These are phyloP conservation scores for Pseudocercospora macadamiae DNA, from an alignment of 2,329 filamentous ascomycete genomes.

Conservation along the genomic window DNA sequence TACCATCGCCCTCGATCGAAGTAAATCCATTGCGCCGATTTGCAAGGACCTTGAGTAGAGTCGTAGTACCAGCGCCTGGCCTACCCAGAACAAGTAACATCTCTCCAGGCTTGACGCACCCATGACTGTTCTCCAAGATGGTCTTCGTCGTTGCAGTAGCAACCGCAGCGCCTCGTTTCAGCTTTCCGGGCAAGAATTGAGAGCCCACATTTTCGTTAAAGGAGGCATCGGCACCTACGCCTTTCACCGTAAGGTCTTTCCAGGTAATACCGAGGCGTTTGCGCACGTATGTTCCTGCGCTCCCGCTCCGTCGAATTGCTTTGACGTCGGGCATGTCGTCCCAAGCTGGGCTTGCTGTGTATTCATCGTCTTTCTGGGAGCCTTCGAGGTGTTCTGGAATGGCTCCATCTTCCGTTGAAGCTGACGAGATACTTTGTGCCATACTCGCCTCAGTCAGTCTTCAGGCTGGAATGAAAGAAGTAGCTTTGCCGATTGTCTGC, in stretches of 20 bases:
- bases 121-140: slow-evolving; percentile 62
- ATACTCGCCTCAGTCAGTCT: no score
- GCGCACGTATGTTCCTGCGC: not conserved
- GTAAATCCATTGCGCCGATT: slow-evolving; percentile 55
- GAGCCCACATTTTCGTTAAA: slow-evolving; percentile 62
- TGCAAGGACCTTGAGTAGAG: slow-evolving; percentile 69
- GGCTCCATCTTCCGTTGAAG: not conserved
- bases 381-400: not conserved
- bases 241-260: slow-evolving; percentile 66
- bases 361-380: not conserved
- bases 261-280: slow-evolving; percentile 66
- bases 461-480: no score
- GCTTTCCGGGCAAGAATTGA: slow-evolving; percentile 47
- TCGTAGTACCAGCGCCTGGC: slow-evolving; percentile 57
- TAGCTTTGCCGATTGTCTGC: no score
- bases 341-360: not conserved
- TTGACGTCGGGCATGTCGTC: not conserved
- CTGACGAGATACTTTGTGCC: not conserved
- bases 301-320: not conserved
- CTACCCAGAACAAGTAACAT: slow-evolving; percentile 35
- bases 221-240: slow-evolving; percentile 62
- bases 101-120: slow-evolving; percentile 66
- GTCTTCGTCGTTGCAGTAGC: slow-evolving; percentile 47
- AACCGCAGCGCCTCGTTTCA: not conserved
- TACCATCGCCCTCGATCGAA: slow-evolving; percentile 50